Evolutionary conservation across 441 rosid species (phyloP), one percentile per base, ranked within the genome.

Genomic region (Erysimum cheiri): DNA sequence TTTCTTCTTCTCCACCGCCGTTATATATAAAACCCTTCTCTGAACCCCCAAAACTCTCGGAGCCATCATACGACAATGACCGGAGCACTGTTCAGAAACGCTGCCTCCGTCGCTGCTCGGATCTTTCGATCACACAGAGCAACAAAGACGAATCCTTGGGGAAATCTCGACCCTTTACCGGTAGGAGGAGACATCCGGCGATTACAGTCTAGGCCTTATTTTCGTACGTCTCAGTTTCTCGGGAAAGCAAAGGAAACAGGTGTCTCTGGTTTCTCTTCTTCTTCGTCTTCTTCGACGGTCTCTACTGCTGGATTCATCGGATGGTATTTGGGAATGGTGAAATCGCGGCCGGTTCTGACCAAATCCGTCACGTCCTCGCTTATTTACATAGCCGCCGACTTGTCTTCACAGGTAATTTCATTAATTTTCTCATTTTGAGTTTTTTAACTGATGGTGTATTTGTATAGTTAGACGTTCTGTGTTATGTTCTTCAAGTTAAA

Each of bases 301-400:
- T 12, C 64, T 39, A 24, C 64, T 2, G 35, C 49, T 8, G 86
- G 88, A 41, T 80, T 94, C 60, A 79, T 94, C 5, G 83, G 87
- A 0, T 92, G 98, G 99, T 90, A 94, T 74, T 76, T 94, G 79
- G 88, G 84, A 3, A 84, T 85, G 97, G 83, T 94, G 2, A 88
- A 90, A 80, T 82, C 98, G 1, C 70, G 94, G 14, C 96, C 99
- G n/a, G 62, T 94, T 78, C 44, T 92, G 9, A 90, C 97, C 4
- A 94, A 94, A 79, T 85, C 96, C 15, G 54, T 80, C 55, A 88
- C 96, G 0, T 75, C 87, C n/a, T 77, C 90, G 12, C 77, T 85
- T 61, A 85, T 88, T 67, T 94, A 92, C 77, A 67, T 78, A 2
- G 97, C 94, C 19, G 94, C 94, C 19, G 97, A 90, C 75, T 75